phyloP scores from a whole-genome alignment of 1,284 basidiomycete genomes.

The Cerrena zonata region DNA sequence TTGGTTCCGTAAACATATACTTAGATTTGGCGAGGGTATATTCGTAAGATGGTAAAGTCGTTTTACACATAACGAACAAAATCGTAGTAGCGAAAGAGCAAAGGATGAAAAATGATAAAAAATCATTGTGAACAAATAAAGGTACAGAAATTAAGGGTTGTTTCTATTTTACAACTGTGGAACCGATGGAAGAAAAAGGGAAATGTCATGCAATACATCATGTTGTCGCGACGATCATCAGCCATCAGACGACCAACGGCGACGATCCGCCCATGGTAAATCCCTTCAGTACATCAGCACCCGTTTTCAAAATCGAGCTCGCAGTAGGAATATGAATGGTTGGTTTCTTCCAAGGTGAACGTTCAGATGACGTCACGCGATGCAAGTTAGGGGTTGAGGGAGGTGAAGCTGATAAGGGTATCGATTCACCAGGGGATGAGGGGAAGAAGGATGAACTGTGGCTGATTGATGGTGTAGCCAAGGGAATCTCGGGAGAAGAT shows the following conservation, averaged over 20 bases:
- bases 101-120: no score
- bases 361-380: neutral
- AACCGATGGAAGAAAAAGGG: no score
- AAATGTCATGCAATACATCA: no score
- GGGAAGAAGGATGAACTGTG: neutral
- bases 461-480: neutral
- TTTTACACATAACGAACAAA: no score
- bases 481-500: neutral
- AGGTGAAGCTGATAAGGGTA: neutral
- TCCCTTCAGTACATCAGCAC: slow-evolving; percentile 14
- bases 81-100: no score
- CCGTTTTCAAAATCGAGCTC: slow-evolving; percentile 8
- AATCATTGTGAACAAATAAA: no score
- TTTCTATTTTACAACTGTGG: no score
- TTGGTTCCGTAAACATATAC: no score
- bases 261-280: slow-evolving; percentile 1
- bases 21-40: no score
- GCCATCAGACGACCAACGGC: slow-evolving; percentile 3
- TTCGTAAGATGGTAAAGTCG: no score
- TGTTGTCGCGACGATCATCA: no score
- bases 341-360: slow-evolving; percentile 6
- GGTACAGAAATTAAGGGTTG: no score
- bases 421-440: neutral
- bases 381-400: neutral
- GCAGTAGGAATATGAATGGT: slow-evolving; percentile 11